Evolutionary conservation across 2,329 filamentous ascomycete species (phyloP).

Genomic region (Lachnum nothofagi): DNA sequence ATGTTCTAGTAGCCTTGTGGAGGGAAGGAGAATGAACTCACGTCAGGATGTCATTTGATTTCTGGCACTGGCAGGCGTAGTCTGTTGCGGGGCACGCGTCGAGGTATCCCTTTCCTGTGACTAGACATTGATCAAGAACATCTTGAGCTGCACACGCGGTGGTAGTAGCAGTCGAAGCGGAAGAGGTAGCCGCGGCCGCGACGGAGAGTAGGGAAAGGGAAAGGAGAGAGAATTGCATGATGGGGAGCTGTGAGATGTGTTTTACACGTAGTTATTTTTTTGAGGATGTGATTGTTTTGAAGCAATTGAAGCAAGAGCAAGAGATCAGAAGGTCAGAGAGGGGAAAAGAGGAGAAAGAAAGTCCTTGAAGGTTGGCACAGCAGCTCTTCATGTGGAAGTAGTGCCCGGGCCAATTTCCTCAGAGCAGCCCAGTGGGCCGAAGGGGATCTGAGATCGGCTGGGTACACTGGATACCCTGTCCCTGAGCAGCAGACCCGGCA

Average conservation of each 20-base stretch:
- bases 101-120: conserved; percentile 34
- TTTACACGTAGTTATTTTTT: not conserved
- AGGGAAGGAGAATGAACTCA: conserved; percentile 26
- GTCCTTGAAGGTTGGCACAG: conserved; percentile 1
- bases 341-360: conserved; percentile 1
- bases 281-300: not conserved
- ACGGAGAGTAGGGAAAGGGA: conserved; percentile 28
- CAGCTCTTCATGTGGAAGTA: conserved; percentile 5
- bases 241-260: not conserved
- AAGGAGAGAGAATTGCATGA: conserved; percentile 20
- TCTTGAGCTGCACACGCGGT: conserved; percentile 33
- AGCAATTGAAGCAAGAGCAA: not conserved
- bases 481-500: conserved; percentile 5
- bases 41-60: conserved; percentile 49
- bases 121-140: conserved; percentile 37
- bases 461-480: not conserved
- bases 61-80: conserved; percentile 50
- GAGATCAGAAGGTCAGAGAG: not conserved
- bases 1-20: too few relatives aligned
- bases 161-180: conserved; percentile 8
- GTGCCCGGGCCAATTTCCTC: conserved; percentile 12
- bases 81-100: conserved; percentile 33
- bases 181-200: conserved; percentile 25
- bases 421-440: not conserved
- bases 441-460: not conserved